Evolutionary conservation across 2,329 filamentous ascomycete genomes (phyloP), one percentile per base, ranked within the genome.

Genomic region (Talaromyces sp.): DNA sequence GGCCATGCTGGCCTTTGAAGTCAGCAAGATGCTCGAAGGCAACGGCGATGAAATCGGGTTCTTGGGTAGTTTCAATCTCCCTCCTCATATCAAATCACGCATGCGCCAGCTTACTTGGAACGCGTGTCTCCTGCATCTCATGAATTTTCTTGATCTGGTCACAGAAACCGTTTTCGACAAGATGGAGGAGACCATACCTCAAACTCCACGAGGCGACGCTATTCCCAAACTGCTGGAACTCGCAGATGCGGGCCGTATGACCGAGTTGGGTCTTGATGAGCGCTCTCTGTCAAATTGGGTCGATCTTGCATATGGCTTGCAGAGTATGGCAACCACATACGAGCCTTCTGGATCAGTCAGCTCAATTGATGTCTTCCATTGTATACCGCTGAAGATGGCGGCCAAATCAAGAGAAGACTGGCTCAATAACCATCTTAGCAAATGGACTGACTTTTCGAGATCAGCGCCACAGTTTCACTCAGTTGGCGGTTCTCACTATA

Each of bases 1-100:
- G 1, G 65, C 73, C 0, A 82, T 82, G 67, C 61, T 84, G 0
- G 79, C 81, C 0, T 85, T 83, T 60, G 82, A 84, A 66, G 67
- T 81, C 0, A 71, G 75, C n/a, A 84, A 84, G 68, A 32, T 63
- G 1, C 72, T 84, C 8, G 75, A 83, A 56, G 49, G 44, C 0
- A 59, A 68, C 1, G 74, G 73, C 0, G 72, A 77, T 3, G 66
- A 68, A 36, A 79, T 84, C 0, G 44, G 64, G 0, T 83, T 84
- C 66, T 67, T 81, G 0, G 81, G 72, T 4, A 71, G 65, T 49
- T 75, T 82, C 62, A 80, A 85, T 65, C 75, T 80, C 3, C 81
- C 81, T 1, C 82, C 81, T 3, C 75, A 80, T 61, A 81, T 83
- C 69, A 80, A 79, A 60, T 47, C 49, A 0, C 70, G 77, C 59